Conservation (phyloP, 2,329 filamentous ascomycete species). For the Pseudogymnoascus sp. region DNA sequence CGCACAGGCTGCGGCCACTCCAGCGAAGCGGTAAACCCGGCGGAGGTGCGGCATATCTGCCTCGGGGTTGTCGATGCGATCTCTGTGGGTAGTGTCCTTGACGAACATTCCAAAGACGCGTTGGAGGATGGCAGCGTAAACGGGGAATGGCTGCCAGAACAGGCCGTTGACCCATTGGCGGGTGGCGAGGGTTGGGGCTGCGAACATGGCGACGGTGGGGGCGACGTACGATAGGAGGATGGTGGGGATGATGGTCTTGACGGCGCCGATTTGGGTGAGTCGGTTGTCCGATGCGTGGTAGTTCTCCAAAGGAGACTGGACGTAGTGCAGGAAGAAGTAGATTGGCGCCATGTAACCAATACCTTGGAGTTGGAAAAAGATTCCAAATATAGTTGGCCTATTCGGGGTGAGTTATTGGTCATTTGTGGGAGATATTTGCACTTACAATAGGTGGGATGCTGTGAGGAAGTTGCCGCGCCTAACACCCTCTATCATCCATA, state of each 20-base stretch:
- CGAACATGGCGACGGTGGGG: constrained; percentile 24
- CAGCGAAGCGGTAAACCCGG: constrained; percentile 19
- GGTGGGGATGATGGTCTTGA: constrained; percentile 27
- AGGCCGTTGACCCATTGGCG: constrained; percentile 25
- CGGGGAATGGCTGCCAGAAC: constrained; percentile 21
- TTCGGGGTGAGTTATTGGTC: constrained; percentile 8
- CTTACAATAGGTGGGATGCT: constrained; percentile 20
- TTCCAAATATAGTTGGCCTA: constrained; percentile 24
- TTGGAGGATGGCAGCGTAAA: constrained; percentile 21
- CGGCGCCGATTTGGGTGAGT: constrained; percentile 25
- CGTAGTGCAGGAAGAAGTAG: constrained; percentile 34
- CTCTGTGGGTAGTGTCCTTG: constrained; percentile 19
- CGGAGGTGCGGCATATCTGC: constrained; percentile 26
- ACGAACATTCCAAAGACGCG: constrained; percentile 16
- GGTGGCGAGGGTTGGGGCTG: constrained; percentile 16
- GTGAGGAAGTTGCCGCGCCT: constrained; percentile 28
- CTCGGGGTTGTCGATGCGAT: constrained; percentile 19
- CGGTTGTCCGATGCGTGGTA: constrained; percentile 31
- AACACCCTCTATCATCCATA: constrained; percentile 27
- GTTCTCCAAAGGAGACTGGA: constrained; percentile 29
- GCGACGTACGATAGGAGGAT: constrained; percentile 24
- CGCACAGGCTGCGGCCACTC: constrained; percentile 7
- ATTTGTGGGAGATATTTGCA: neutral
- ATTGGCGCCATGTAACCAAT: constrained; percentile 30
- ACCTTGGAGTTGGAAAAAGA: constrained; percentile 26